These are phyloP conservation scores for Luvunga scandens DNA, from an alignment of 345 rosid species.

Conservation along the genomic window DNA sequence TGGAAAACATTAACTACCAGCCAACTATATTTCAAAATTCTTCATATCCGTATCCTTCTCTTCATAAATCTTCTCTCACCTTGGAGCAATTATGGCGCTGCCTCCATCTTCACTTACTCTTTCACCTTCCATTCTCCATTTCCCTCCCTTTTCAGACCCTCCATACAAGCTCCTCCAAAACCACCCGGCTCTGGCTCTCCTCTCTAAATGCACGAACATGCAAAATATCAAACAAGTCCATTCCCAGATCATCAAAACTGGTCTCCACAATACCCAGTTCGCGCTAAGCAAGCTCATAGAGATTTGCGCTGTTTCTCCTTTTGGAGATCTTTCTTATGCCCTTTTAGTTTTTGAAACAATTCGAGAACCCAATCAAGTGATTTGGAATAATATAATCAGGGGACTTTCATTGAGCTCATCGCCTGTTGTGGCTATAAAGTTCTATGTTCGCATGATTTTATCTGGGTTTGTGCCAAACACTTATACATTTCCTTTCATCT, in stretches of 20 bases:
- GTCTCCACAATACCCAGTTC: slow-evolving; percentile 72
- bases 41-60: background rate
- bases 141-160: slow-evolving; percentile 59
- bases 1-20: background rate
- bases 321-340: slow-evolving; percentile 57
- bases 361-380: slow-evolving; percentile 51
- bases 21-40: slow-evolving; percentile 7
- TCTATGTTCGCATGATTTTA: slow-evolving; percentile 49
- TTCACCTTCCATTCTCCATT: slow-evolving; percentile 36
- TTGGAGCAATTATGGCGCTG: slow-evolving; percentile 19
- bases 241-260: slow-evolving; percentile 58
- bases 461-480: slow-evolving; percentile 48
- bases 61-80: background rate
- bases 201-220: slow-evolving; percentile 50
- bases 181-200: slow-evolving; percentile 62
- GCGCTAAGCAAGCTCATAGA: slow-evolving; percentile 69
- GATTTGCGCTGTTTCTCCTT: slow-evolving; percentile 56
- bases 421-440: slow-evolving; percentile 37
- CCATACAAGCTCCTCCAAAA: slow-evolving; percentile 56
- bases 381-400: slow-evolving; percentile 62
- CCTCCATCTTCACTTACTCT: slow-evolving; percentile 20
- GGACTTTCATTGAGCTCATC: slow-evolving; percentile 51
- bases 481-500: slow-evolving; percentile 59
- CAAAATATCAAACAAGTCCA: slow-evolving; percentile 52
- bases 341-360: slow-evolving; percentile 49